Evolutionary conservation across 2,329 filamentous ascomycete genomes (phyloP).

Genomic region (Apiospora sp.): DNA sequence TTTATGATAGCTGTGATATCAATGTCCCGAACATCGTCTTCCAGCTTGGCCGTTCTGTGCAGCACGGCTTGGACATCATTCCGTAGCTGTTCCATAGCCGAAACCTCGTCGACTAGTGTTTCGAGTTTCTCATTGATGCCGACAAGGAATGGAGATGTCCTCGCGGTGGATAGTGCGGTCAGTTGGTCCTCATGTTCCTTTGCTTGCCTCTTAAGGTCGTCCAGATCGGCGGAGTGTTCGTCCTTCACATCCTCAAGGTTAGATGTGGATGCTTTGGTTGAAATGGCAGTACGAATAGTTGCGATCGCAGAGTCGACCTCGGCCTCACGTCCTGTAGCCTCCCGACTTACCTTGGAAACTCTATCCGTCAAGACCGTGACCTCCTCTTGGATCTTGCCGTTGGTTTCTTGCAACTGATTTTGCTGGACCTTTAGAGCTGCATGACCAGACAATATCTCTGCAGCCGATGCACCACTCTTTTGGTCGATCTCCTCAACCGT

Average conservation of each 20-base stretch:
- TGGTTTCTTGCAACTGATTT: neutral
- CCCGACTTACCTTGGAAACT: neutral
- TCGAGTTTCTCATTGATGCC: neutral
- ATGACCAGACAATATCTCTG: neutral
- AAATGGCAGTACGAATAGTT: neutral
- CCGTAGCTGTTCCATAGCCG: neutral
- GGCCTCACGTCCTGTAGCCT: neutral
- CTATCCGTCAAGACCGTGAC: neutral
- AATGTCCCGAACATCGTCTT: neutral
- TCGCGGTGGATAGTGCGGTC: neutral
- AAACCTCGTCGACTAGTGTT: neutral
- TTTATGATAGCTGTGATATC: neutral
- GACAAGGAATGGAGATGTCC: neutral
- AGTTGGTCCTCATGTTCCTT: neutral
- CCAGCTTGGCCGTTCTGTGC: neutral
- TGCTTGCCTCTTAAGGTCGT: neutral
- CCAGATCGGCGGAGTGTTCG: neutral
- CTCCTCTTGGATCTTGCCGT: neutral
- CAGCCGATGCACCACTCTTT: neutral
- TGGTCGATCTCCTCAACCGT: neutral
- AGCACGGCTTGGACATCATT: neutral
- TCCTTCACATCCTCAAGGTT: neutral
- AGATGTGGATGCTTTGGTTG: conserved; percentile 6
- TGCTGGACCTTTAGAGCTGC: neutral
- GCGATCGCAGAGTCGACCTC: neutral